A percentile compares a stretch with the other conserved stretches of the same genome.
Evolutionary conservation across 2,329 filamentous ascomycete genomes (phyloP).

Genomic region (Aspergillus floridensis): DNA sequence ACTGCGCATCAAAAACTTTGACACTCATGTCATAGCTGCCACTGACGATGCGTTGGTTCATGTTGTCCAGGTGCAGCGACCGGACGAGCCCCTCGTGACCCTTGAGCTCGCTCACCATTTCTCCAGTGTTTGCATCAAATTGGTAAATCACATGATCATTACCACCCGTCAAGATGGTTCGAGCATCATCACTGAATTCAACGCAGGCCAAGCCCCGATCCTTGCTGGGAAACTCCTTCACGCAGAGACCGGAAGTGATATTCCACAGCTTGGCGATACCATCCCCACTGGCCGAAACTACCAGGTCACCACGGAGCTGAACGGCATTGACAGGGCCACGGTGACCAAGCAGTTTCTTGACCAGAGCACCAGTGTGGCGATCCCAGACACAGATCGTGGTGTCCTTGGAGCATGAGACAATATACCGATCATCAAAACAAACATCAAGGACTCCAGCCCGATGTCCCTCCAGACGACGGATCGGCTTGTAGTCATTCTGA

Average conservation of each 20-base stretch:
- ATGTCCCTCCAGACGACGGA: slow-evolving; percentile 75
- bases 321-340: slow-evolving; percentile 93
- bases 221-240: slow-evolving; percentile 86
- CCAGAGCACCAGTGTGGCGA: slow-evolving; percentile 69
- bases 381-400: slow-evolving; percentile 93
- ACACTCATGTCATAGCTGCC: slow-evolving; percentile 95
- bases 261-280: slow-evolving; percentile 95
- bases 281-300: slow-evolving; percentile 92
- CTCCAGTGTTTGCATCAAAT: slow-evolving; percentile 89
- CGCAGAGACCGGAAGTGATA: slow-evolving; percentile 78
- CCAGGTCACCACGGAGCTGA: slow-evolving; percentile 85
- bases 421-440: slow-evolving; percentile 86
- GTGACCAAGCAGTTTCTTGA: slow-evolving; percentile 81
- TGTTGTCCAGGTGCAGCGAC: slow-evolving; percentile 83
- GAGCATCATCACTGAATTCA: slow-evolving; percentile 93
- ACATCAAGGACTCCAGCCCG: slow-evolving; percentile 88
- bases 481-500: slow-evolving; percentile 71
- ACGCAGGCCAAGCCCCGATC: slow-evolving; percentile 93
- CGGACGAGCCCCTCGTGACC: slow-evolving; percentile 86
- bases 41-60: slow-evolving; percentile 81
- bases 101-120: slow-evolving; percentile 73
- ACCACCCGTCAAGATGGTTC: slow-evolving; percentile 86
- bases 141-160: slow-evolving; percentile 96
- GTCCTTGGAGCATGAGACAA: slow-evolving; percentile 97
- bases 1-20: slow-evolving; percentile 86